phyloP scores from a whole-genome alignment of 257 asterid species.

The Fraxinus anomala region DNA sequence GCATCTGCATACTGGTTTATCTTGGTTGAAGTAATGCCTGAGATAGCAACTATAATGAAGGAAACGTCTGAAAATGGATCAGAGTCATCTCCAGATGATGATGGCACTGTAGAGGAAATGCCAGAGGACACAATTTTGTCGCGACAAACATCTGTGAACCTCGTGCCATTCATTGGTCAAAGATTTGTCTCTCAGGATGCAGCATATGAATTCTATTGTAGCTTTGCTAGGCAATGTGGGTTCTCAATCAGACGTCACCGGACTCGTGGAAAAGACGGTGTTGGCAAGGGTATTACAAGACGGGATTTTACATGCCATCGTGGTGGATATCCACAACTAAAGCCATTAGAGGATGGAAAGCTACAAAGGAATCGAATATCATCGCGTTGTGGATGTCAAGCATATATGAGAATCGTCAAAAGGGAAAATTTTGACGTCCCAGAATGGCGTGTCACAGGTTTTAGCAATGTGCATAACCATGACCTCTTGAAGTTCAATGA shows the following conservation, averaged over 20 bases:
- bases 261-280: slow-evolving; percentile 62
- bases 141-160: slow-evolving; percentile 51
- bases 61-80: slow-evolving; percentile 53
- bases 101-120: slow-evolving; percentile 57
- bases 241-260: slow-evolving; percentile 64
- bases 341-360: slow-evolving; percentile 46
- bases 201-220: slow-evolving; percentile 58
- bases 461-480: slow-evolving; percentile 56
- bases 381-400: slow-evolving; percentile 66
- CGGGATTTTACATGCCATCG: slow-evolving; percentile 68
- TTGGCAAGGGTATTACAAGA: slow-evolving; percentile 62
- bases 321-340: slow-evolving; percentile 59
- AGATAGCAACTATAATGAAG: slow-evolving; percentile 33
- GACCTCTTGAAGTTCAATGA: slow-evolving; percentile 50
- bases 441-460: slow-evolving; percentile 65
- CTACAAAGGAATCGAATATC: slow-evolving; percentile 56
- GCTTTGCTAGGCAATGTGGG: slow-evolving; percentile 65
- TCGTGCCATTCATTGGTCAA: slow-evolving; percentile 58
- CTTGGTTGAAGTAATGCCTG: slow-evolving; percentile 36
- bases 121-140: slow-evolving; percentile 62
- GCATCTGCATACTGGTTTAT: slow-evolving; percentile 23
- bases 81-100: slow-evolving; percentile 60
- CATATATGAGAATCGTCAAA: slow-evolving; percentile 58
- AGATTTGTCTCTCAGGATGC: slow-evolving; percentile 62
- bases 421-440: slow-evolving; percentile 51